A percentile compares a stretch with the other conserved stretches of the same genome.
Evolutionary conservation across 768 basidiomycete species (phyloP).

Genomic region (Lactifluus piperatus): DNA sequence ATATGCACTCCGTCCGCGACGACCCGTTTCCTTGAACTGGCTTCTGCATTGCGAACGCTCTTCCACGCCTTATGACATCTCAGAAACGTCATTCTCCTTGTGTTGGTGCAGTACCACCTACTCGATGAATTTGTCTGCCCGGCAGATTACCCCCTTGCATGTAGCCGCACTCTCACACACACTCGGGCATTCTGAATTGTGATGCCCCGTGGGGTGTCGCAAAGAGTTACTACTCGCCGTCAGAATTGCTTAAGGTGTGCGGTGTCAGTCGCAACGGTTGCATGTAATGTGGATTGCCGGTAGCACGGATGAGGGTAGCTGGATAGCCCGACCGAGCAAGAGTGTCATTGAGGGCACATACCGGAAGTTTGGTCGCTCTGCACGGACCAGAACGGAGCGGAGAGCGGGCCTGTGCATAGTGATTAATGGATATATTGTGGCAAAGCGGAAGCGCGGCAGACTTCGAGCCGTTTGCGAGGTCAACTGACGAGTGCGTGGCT

Average conservation of each 20-base stretch:
- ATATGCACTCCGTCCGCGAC: neutral
- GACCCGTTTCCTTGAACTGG: conserved; percentile 17
- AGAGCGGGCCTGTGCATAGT: conserved; percentile 10
- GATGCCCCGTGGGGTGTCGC: conserved; percentile 9
- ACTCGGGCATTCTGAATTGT: conserved; percentile 4
- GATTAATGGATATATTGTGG: neutral
- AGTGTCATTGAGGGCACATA: conserved; percentile 2
- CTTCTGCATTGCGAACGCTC: neutral
- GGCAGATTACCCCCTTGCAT: neutral
- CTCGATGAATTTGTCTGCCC: neutral
- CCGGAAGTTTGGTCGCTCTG: neutral
- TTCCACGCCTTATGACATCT: neutral
- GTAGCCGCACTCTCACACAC: conserved; percentile 6
- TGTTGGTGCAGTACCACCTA: neutral
- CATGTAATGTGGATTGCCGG: neutral
- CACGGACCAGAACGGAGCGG: conserved; percentile 5
- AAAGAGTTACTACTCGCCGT: conserved; percentile 18
- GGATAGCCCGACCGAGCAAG: neutral
- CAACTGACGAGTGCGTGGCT: neutral
- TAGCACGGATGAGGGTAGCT: conserved; percentile 2
- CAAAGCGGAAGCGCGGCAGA: conserved; percentile 7
- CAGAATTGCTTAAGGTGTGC: conserved; percentile 3
- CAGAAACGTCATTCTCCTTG: neutral
- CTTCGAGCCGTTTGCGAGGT: neutral
- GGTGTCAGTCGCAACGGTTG: conserved; percentile 12